These are phyloP conservation scores for Xylaria scruposa DNA, from an alignment of 495 filamentous ascomycete genomes.

Conservation along the genomic window DNA sequence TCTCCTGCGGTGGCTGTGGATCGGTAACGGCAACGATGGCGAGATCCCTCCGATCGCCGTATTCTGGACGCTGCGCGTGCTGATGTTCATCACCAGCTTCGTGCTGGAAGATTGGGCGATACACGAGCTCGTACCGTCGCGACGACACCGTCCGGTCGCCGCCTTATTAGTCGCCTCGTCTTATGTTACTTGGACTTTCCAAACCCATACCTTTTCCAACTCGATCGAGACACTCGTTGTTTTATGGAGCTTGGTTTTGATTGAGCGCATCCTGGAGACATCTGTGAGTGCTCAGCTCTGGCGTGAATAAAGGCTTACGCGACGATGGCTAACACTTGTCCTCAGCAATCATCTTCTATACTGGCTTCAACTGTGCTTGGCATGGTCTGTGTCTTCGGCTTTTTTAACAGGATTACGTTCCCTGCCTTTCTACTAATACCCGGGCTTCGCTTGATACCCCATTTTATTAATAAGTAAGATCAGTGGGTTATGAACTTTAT, in stretches of 20 bases:
- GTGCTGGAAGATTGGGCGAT: slow-evolving; percentile 97
- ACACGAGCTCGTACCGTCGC: slow-evolving; percentile 82
- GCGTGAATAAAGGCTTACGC: not conserved
- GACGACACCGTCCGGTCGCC: slow-evolving; percentile 72
- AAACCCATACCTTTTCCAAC: slow-evolving; percentile 99
- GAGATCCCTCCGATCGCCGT: slow-evolving; percentile 73
- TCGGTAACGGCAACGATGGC: slow-evolving; percentile 61
- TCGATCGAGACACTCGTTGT: slow-evolving; percentile 92
- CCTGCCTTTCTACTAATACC: slow-evolving; percentile 89
- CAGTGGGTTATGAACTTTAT: not conserved
- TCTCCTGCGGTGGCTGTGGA: slow-evolving; percentile 85
- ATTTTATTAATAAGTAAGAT: slow-evolving; percentile 80
- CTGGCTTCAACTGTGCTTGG: slow-evolving; percentile 78
- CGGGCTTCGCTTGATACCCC: slow-evolving; percentile 77
- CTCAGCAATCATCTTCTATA: slow-evolving; percentile 73
- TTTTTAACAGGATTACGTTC: slow-evolving; percentile 97
- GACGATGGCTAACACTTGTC: not conserved
- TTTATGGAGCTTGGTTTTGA: slow-evolving; percentile 87
- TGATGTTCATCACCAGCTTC: slow-evolving; percentile 95
- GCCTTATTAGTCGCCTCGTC: slow-evolving; percentile 87
- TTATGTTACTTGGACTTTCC: slow-evolving; percentile 98
- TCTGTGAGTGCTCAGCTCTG: slow-evolving; percentile 60
- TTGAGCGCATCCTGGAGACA: slow-evolving; percentile 78
- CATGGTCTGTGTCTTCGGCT: slow-evolving; percentile 79
- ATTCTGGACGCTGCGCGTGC: slow-evolving; percentile 83